Evolutionary conservation across 2,329 filamentous ascomycete species (phyloP).

Genomic region (Talaromyces sp.): DNA sequence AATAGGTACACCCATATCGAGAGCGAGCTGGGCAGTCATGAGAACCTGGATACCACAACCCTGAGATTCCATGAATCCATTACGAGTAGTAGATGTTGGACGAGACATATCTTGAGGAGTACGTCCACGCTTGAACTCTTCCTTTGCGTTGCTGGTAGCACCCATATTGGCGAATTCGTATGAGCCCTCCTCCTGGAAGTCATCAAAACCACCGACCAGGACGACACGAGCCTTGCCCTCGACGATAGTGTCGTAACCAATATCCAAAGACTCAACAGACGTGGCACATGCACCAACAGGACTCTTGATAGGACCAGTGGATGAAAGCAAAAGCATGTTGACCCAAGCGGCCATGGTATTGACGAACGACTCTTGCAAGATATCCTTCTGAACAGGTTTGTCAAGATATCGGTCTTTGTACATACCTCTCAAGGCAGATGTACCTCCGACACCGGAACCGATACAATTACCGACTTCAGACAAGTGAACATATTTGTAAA

Average conservation of each 20-base stretch:
- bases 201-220: slow-evolving; percentile 97
- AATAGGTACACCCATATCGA: slow-evolving; percentile 98
- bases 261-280: slow-evolving; percentile 93
- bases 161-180: slow-evolving; percentile 99
- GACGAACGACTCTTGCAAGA: slow-evolving; percentile 98
- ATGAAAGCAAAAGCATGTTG: slow-evolving; percentile 97
- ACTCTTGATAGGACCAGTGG: slow-evolving; percentile 97
- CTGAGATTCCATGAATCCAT: slow-evolving; percentile 99
- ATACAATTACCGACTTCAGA: slow-evolving; percentile 98
- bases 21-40: slow-evolving; percentile 92
- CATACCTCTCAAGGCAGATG: slow-evolving; percentile 89
- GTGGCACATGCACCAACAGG: slow-evolving; percentile 97
- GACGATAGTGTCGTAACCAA: slow-evolving; percentile 96
- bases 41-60: slow-evolving; percentile 97
- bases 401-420: slow-evolving; percentile 97
- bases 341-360: slow-evolving; percentile 99
- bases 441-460: slow-evolving; percentile 96
- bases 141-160: slow-evolving; percentile 95
- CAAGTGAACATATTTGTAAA: slow-evolving; percentile 99
- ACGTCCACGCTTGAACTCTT: slow-evolving; percentile 91
- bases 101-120: slow-evolving; percentile 98
- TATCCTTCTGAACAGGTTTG: slow-evolving; percentile 96
- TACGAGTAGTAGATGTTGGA: slow-evolving; percentile 91
- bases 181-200: slow-evolving; percentile 98
- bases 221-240: slow-evolving; percentile 97